Evolutionary conservation across 1,139 yeast genomes (phyloP).

Genomic region (Geotrichum reessii): DNA sequence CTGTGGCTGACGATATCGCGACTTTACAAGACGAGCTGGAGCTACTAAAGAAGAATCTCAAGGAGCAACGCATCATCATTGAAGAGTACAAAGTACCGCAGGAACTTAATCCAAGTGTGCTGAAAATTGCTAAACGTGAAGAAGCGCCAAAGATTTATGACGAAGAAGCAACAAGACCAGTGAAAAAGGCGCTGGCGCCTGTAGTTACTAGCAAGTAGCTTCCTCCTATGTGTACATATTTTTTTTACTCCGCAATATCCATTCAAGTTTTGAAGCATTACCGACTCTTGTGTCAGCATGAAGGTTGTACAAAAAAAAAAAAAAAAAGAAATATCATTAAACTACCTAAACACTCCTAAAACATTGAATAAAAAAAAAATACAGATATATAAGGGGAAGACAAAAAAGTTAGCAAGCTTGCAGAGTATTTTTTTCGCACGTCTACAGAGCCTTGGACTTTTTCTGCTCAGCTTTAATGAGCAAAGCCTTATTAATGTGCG

Average conservation of each 20-base stretch:
- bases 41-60: conserved; percentile 48
- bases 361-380: background rate
- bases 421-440: background rate
- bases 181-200: background rate
- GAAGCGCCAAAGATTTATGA: conserved; percentile 9
- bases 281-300: background rate
- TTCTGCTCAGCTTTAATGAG: conserved; percentile 88
- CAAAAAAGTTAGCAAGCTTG: background rate
- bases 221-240: background rate
- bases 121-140: conserved; percentile 29
- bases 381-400: background rate
- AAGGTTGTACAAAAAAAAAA: background rate
- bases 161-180: background rate
- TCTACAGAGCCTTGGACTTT: conserved; percentile 42
- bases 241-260: background rate
- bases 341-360: background rate
- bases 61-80: conserved; percentile 40
- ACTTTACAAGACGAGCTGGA: conserved; percentile 67
- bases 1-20: conserved; percentile 61
- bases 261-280: background rate
- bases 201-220: background rate
- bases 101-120: conserved; percentile 43
- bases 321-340: background rate
- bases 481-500: conserved; percentile 92
- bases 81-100: conserved; percentile 48